Conservation (phyloP, 164 flowering plant genomes). For the Litsea cubeba region DNA sequence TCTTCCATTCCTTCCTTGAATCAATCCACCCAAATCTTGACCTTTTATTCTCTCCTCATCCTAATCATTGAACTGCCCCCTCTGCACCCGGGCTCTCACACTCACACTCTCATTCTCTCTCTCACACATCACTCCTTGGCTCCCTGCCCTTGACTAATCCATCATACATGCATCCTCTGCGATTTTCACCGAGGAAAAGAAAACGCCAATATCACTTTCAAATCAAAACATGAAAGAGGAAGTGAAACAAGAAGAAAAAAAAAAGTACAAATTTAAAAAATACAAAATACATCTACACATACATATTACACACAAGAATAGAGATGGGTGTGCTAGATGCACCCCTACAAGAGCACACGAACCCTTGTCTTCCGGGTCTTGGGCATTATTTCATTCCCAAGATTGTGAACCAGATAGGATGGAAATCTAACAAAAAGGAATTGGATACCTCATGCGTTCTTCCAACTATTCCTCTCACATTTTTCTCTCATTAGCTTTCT, state of each 20-base stretch:
- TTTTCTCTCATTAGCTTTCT: neutral
- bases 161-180: constrained; percentile 1
- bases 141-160: constrained; percentile 3
- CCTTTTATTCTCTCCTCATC: constrained; percentile 29
- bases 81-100: constrained; percentile 46
- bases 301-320: neutral
- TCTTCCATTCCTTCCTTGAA: constrained; percentile 43
- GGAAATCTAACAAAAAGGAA: constrained; percentile 18
- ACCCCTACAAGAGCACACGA: constrained; percentile 51
- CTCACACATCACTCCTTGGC: neutral
- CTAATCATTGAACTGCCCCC: constrained; percentile 62
- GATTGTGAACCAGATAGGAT: constrained; percentile 31
- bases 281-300: too few species aligned
- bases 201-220: neutral
- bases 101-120: neutral
- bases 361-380: constrained; percentile 61
- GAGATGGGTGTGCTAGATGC: constrained; percentile 21
- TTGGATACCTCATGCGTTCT: neutral
- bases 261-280: too few species aligned
- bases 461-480: neutral
- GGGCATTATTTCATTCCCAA: constrained; percentile 34
- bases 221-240: constrained; percentile 4
- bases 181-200: neutral
- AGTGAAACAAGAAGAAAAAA: neutral
- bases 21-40: constrained; percentile 10